phyloP scores from a whole-genome alignment of 163 green algal genomes.

The Chloroidium sp. region DNA sequence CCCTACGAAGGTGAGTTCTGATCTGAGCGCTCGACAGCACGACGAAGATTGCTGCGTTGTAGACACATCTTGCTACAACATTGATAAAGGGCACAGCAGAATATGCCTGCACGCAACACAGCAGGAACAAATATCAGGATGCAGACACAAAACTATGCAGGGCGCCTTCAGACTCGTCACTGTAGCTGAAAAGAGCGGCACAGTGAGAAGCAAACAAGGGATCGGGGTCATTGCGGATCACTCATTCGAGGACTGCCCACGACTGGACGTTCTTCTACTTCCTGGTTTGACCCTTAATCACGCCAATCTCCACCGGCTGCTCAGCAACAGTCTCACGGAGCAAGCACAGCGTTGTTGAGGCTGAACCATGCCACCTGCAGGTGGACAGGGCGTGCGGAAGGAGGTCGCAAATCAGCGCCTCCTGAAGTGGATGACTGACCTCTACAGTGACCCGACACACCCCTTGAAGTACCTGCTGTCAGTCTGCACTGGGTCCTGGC shows the following conservation, averaged over 20 bases:
- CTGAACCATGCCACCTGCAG: constrained; percentile 3
- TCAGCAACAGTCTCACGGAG: no score
- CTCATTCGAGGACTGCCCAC: background rate
- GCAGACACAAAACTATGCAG: background rate
- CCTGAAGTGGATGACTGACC: constrained; percentile 1
- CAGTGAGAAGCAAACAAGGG: background rate
- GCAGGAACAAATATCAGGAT: no score
- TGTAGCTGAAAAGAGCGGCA: background rate
- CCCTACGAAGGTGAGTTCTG: no score
- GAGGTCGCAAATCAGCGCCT: background rate
- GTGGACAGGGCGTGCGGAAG: constrained; percentile 1
- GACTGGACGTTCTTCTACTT: constrained; percentile 7
- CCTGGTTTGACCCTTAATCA: background rate
- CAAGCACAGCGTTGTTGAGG: background rate
- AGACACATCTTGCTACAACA: no score
- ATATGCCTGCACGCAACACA: no score
- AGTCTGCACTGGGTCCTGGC: background rate
- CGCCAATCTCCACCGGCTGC: no score
- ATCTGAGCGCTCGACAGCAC: no score
- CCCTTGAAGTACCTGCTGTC: background rate
- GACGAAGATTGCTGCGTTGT: no score
- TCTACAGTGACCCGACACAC: background rate
- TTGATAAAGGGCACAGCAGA: no score
- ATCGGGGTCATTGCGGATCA: background rate
- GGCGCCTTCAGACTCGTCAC: background rate